Evolutionary conservation across 164 flowering plant species (phyloP).

Genomic region (Aristolochia fimbriata): DNA sequence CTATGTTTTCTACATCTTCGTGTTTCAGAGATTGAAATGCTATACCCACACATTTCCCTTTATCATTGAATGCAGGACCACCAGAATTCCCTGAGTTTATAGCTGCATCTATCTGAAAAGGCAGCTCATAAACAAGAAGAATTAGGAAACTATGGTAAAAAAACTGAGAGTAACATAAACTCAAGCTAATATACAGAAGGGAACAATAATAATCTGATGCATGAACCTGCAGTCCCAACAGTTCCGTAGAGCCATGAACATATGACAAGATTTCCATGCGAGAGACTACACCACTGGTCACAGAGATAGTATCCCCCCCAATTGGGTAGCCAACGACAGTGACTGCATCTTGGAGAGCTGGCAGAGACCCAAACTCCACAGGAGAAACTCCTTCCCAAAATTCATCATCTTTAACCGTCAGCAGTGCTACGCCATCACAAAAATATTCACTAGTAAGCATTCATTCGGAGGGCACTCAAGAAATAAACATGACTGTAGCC

Average conservation of each 20-base stretch:
- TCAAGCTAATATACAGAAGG: no score
- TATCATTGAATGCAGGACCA: slow-evolving; percentile 95
- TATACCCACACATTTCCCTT: slow-evolving; percentile 91
- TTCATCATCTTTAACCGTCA: slow-evolving; percentile 83
- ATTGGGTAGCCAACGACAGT: slow-evolving; percentile 99
- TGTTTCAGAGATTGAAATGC: slow-evolving; percentile 99
- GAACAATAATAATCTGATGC: not conserved
- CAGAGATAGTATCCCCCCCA: slow-evolving; percentile 98
- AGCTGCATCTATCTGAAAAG: slow-evolving; percentile 93
- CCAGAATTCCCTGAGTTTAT: slow-evolving; percentile 99
- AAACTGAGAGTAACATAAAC: no score
- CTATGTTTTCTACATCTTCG: slow-evolving; percentile 94
- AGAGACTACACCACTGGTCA: slow-evolving; percentile 98
- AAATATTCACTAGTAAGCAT: not conserved
- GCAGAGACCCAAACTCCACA: slow-evolving; percentile 81
- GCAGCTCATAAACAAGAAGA: slow-evolving; percentile 5
- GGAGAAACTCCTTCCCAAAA: slow-evolving; percentile 95
- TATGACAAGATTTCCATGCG: slow-evolving; percentile 96
- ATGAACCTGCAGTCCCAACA: slow-evolving; percentile 86
- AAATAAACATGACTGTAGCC: no score
- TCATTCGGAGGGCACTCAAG: not conserved
- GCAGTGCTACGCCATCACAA: slow-evolving; percentile 57
- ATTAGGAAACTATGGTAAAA: slow-evolving; percentile 1
- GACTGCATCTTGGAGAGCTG: slow-evolving; percentile 96
- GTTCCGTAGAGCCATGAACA: slow-evolving; percentile 95